Conservation (phyloP, 805 yeast genomes). For the Kluyveromyces dobzhanskii region DNA sequence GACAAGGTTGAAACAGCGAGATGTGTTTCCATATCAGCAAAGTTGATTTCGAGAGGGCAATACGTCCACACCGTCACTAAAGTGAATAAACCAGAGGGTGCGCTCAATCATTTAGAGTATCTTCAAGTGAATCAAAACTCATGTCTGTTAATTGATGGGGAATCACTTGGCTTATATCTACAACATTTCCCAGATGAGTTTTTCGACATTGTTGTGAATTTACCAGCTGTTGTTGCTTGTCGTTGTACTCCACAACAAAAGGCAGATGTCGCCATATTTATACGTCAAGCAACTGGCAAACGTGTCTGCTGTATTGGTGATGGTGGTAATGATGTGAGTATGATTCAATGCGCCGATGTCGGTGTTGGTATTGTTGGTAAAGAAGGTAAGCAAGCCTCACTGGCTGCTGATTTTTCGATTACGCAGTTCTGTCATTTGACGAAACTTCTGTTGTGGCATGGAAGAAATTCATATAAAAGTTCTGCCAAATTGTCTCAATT, state of each 20-base stretch:
- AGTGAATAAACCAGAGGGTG: slow-evolving; percentile 48
- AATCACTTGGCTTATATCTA: slow-evolving; percentile 66
- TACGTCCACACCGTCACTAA: slow-evolving; percentile 80
- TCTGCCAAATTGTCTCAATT: slow-evolving; percentile 93
- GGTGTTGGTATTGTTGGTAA: slow-evolving; percentile 99
- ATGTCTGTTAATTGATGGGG: slow-evolving; percentile 89
- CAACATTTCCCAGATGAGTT: slow-evolving; percentile 60
- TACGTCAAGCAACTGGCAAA: slow-evolving; percentile 71
- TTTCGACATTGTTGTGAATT: slow-evolving; percentile 61
- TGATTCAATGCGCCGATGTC: slow-evolving; percentile 98
- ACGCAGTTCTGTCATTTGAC: slow-evolving; percentile 86
- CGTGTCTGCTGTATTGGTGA: slow-evolving; percentile 98
- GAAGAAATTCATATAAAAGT: slow-evolving; percentile 92
- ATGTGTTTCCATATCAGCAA: slow-evolving; percentile 95
- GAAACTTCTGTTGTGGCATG: slow-evolving; percentile 90
- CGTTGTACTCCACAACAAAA: slow-evolving; percentile 98
- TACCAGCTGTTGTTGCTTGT: slow-evolving; percentile 96
- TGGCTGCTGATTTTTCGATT: slow-evolving; percentile 94
- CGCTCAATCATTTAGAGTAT: slow-evolving; percentile 68
- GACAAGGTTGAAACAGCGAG: slow-evolving; percentile 98
- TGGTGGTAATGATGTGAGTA: slow-evolving; percentile 98
- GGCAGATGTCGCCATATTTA: slow-evolving; percentile 84
- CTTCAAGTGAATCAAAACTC: slow-evolving; percentile 45
- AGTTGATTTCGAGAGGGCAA: slow-evolving; percentile 88
- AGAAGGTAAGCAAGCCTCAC: slow-evolving; percentile 94